Conservation (phyloP, 306 rosid genomes). For the Citrullus mucosospermus region DNA sequence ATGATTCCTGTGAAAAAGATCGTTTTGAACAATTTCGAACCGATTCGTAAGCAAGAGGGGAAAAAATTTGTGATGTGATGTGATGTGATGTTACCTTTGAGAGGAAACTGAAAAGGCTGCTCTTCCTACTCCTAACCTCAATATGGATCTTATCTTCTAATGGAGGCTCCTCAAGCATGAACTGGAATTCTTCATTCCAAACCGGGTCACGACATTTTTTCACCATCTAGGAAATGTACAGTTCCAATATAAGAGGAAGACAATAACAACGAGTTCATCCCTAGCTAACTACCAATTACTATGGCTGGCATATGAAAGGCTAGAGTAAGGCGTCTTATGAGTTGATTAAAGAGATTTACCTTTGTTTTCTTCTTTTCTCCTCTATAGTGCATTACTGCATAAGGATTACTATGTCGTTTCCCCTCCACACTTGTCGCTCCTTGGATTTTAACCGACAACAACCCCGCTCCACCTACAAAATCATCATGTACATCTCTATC, state of each 20-base stretch:
- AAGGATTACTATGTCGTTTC: slow-evolving; percentile 67
- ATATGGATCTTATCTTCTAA: slow-evolving; percentile 58
- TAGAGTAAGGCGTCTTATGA: not conserved
- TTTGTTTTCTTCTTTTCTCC: slow-evolving; percentile 76
- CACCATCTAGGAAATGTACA: slow-evolving; percentile 25
- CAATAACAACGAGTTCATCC: not conserved
- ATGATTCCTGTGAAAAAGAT: slow-evolving; percentile 33
- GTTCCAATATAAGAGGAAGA: not conserved
- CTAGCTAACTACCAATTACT: not conserved
- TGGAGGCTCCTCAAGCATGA: slow-evolving; percentile 93
- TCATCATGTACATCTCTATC: slow-evolving; percentile 18
- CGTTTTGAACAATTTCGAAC: not conserved
- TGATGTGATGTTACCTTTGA: slow-evolving; percentile 38
- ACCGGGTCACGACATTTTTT: slow-evolving; percentile 59
- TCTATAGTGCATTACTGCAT: slow-evolving; percentile 38
- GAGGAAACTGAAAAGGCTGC: slow-evolving; percentile 26
- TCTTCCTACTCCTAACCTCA: slow-evolving; percentile 55
- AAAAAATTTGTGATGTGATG: not conserved
- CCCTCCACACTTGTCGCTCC: slow-evolving; percentile 86
- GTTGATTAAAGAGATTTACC: slow-evolving; percentile 24
- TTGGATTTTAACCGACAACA: slow-evolving; percentile 47
- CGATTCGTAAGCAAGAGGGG: not conserved
- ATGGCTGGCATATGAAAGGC: not conserved
- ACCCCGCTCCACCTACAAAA: slow-evolving; percentile 51
- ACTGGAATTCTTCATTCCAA: slow-evolving; percentile 86